Base-by-base conservation (phyloP, 441 rosid species). In the Adansonia rubrostipa region DNA sequence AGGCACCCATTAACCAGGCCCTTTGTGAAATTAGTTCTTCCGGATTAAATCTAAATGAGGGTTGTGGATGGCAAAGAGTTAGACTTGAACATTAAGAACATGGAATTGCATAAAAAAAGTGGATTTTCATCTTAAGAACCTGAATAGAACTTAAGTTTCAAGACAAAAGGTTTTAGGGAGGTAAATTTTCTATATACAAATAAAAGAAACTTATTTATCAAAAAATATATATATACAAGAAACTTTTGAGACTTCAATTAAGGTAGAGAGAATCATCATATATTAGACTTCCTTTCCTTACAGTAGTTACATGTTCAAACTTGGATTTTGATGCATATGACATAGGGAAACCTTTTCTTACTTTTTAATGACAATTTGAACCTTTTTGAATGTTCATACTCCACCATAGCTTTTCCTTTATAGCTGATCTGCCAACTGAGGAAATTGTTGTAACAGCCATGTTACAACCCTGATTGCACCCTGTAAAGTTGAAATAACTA, bases 391-490 rank as follows among this genome's bases (percentile, higher is more conserved):
- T 58, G 1, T 20, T 58, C 33, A 19, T 20, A 58, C 33, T 58
- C 28, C 33, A 19, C 28, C 42, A 24, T 14, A 33, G 54, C 33
- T 67, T 58, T 73, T 70, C 72, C 77, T 36, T 83, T 78, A 81
- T 24, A 90, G 77, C 79, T 51, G 80, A 64, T 90, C 90, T 2
- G 84, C 91, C 57, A 92, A 82, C 81, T 84, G 88, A 74, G 96
- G 98, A 84, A 93, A 92, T 57, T 89, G 86, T 82, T 85, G 86
- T 66, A 93, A 82, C 42, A 93, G 75, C 98, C 98, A 84, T 54
- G 89, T 90, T 58, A 93, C 88, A 5, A 87, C 93, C 77, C 87
- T 85, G 28, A 93, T 88, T 68, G 84, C 91, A 74, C 61, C 93
- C 96, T 93, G 82, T 71, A 70, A 20, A 20, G 11, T 58, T 10